Evolutionary conservation across 352 stramenopile species (phyloP), one percentile per base, ranked within the genome.

Genomic region (Halophytophthora polymorphica): DNA sequence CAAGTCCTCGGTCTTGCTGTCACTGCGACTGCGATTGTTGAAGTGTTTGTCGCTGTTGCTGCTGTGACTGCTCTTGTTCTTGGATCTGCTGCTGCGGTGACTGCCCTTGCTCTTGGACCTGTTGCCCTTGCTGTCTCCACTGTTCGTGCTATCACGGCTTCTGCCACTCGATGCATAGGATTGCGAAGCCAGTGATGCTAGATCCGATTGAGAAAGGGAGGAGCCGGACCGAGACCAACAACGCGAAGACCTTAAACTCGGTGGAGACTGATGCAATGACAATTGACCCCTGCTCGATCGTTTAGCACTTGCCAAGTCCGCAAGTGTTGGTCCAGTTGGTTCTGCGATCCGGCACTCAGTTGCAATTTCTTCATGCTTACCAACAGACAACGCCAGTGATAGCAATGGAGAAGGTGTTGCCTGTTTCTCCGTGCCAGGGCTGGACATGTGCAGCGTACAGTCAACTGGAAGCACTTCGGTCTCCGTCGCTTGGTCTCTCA

Each of bases 401-500:
- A 46, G 33, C 15, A 21, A 18, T 21, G 46, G 43, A 3, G 29
- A 51, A 1, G 41, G 12, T 31, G 56, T 37, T 4, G 8, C 4
- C 25, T 31, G 25, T 8, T 31, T 8, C 25, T 8, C 25, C 25
- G 25, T 8, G 25, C 25, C 25, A 31, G 8, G 25, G 25, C 25
- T 31, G 8, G 4, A 8, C 8, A 8, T 31, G 25, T 31, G 25
- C 25, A 31, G 25, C 8, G 4, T 31, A 8, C 4, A 31, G 25
- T 31, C 25, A 10, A 8, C 25, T 10, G n/a, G 17, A 23, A 37
- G 38, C 1, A 53, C 21, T 11, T 58, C 40, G 0, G 45, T 72
- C 34, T 62, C 55, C 14, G 63, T 66, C 18, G 50, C 33, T 22
- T 66, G 49, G 38, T 71, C 53, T 35, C 25, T 45, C 46, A 65